Evolutionary conservation across 2,329 filamentous ascomycete species (phyloP).

Genomic region (Aspergillus tamarii): DNA sequence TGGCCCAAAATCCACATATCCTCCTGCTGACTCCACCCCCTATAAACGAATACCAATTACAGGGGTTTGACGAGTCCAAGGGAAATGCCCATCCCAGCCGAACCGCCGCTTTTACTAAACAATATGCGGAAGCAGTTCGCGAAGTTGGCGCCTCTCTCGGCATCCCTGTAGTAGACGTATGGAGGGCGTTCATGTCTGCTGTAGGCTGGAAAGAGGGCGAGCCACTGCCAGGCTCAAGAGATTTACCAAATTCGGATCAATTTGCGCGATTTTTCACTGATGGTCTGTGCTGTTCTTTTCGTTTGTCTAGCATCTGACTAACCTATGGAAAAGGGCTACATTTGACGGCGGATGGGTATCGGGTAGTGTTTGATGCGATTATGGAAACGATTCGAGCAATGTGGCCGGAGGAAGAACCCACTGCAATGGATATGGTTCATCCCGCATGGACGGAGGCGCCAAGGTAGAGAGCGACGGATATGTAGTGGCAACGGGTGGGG

Average conservation of each 20-base stretch:
- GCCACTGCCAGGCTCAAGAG: conserved; percentile 58
- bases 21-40: conserved; percentile 79
- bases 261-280: conserved; percentile 58
- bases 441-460: conserved; percentile 56
- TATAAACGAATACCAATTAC: conserved; percentile 72
- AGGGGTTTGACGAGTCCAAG: conserved; percentile 51
- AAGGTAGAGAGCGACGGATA: conserved; percentile 26
- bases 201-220: conserved; percentile 57
- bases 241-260: conserved; percentile 60
- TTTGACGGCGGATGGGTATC: conserved; percentile 60
- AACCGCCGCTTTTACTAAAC: conserved; percentile 64
- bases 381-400: conserved; percentile 53
- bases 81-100: conserved; percentile 55
- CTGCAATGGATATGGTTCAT: conserved; percentile 55
- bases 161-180: conserved; percentile 75
- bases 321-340: conserved; percentile 54
- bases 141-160: conserved; percentile 60
- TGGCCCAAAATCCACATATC: conserved; percentile 72
- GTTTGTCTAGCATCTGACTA: not conserved
- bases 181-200: conserved; percentile 73
- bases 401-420: conserved; percentile 60
- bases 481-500: not conserved
- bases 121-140: conserved; percentile 68
- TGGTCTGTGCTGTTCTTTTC: conserved; percentile 47
- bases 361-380: conserved; percentile 58